These are phyloP conservation scores for Chlamydomonas reinhardtii DNA, from an alignment of 163 green algal genomes.

Conservation along the genomic window DNA sequence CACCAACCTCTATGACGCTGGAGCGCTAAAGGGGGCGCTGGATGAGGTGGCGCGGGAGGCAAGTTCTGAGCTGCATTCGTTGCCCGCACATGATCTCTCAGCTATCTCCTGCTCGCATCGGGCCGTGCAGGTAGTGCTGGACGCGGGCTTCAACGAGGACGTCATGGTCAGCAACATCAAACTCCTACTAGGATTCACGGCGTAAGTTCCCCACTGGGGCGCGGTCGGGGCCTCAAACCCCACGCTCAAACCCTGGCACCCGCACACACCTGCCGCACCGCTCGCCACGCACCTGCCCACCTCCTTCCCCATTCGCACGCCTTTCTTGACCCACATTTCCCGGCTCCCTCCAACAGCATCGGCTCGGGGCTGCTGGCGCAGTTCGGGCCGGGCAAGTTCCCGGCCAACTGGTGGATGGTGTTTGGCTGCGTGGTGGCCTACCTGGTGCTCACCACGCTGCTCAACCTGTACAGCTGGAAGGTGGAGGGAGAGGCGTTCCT, in stretches of 20 bases:
- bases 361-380: constrained; percentile 58
- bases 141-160: constrained; percentile 65
- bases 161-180: constrained; percentile 68
- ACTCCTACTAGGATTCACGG: constrained; percentile 57
- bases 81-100: constrained; percentile 2
- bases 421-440: constrained; percentile 62
- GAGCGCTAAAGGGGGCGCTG: constrained; percentile 37
- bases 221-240: too few relatives aligned
- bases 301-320: background rate
- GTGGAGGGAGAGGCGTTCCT: constrained; percentile 65
- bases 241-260: background rate
- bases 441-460: constrained; percentile 52
- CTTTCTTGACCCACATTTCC: too few relatives aligned
- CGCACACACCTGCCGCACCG: too few relatives aligned
- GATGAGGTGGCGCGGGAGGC: constrained; percentile 50
- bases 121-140: constrained; percentile 58
- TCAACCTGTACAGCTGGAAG: constrained; percentile 57
- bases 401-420: constrained; percentile 65
- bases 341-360: constrained; percentile 64
- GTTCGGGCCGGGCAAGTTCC: constrained; percentile 73
- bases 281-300: background rate
- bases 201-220: constrained; percentile 52
- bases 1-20: constrained; percentile 51
- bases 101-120: too few relatives aligned
- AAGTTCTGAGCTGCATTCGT: background rate